Base-by-base conservation (phyloP, 2,329 filamentous ascomycete species). In the Talaromyces sp. region DNA sequence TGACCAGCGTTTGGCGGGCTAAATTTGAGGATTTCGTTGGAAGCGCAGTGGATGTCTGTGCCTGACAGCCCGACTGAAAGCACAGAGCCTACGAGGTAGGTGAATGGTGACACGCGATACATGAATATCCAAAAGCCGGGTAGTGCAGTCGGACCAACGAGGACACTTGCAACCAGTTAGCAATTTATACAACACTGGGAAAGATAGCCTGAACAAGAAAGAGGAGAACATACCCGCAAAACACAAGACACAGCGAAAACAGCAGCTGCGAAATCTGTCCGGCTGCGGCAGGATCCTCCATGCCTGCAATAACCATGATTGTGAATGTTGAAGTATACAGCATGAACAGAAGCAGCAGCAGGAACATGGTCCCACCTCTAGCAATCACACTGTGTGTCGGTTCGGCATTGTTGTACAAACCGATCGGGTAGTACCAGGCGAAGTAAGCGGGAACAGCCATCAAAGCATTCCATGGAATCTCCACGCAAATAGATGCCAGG, bases 51-150 rank as follows among this genome's bases (percentile, higher is more conserved):
- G 10, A 75, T 70, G 1, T 63, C 57, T 10, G 70, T 66, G 3
- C 68, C 66, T 1, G 72, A 62, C 0, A 77, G 54, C 0, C 76
- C 76, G 0, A 70, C 72, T 2, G 74, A 72, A 22, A 76, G 63
- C 7, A 81, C 71, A 1, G 77, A 70, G 22, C 76, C 74, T 7
- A 81, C 77, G 2, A 80, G 73, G 58, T 90, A 91, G 0, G 86
- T 89, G 63, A 90, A 87, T 0, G 87, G 87, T 0, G 82, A 86
- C 10, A 85, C 78, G 27, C 85, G 82, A 72, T 91, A 89, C 88
- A 92, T 91, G 77, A 90, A 91, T 63, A 85, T 85, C 89, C 89
- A 92, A 77, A 92, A 92, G 0, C 84, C 81, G 0, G 89, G 88
- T 0, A 92, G 78, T 0, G 81, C 79, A 3, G 68, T 63, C 0